Evolutionary conservation across 1,139 yeast genomes (phyloP).

Genomic region (Yamadazyma dendronema): DNA sequence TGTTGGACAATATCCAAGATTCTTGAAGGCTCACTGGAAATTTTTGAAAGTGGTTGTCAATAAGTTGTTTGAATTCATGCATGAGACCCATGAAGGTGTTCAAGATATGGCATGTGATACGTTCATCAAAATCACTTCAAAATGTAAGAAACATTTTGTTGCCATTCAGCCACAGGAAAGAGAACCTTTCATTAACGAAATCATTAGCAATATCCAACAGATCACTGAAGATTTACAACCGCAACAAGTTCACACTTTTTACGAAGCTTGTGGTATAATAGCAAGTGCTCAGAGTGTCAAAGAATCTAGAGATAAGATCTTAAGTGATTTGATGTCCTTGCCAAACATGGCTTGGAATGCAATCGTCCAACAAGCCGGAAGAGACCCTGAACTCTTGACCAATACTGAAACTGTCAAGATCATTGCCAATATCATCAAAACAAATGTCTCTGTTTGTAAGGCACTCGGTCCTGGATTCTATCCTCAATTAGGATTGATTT

Average conservation of each 20-base stretch:
- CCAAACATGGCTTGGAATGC: slow-evolving; percentile 96
- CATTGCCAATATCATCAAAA: slow-evolving; percentile 88
- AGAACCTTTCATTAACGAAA: slow-evolving; percentile 93
- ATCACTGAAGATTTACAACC: slow-evolving; percentile 94
- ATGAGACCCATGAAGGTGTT: slow-evolving; percentile 98
- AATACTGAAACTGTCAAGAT: slow-evolving; percentile 89
- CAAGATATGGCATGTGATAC: slow-evolving; percentile 99
- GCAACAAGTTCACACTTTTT: slow-evolving; percentile 96
- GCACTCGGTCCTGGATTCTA: slow-evolving; percentile 92
- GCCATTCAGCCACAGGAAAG: slow-evolving; percentile 80
- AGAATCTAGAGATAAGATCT: slow-evolving; percentile 66
- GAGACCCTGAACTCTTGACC: slow-evolving; percentile 78
- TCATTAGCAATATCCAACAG: slow-evolving; percentile 74
- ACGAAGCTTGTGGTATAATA: slow-evolving; percentile 96
- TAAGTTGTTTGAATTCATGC: slow-evolving; percentile 97
- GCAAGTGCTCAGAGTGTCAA: slow-evolving; percentile 73
- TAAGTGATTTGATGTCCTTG: slow-evolving; percentile 78
- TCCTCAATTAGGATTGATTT: slow-evolving; percentile 83
- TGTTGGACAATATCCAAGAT: slow-evolving; percentile 98
- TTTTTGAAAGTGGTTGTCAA: slow-evolving; percentile 93
- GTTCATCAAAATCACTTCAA: slow-evolving; percentile 88
- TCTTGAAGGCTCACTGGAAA: slow-evolving; percentile 97
- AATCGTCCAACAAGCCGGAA: slow-evolving; percentile 83
- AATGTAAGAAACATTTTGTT: slow-evolving; percentile 94
- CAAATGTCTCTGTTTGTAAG: slow-evolving; percentile 91